phyloP scores from a whole-genome alignment of 2,329 filamentous ascomycete species.

The Ophiostoma triangulosporum region DNA sequence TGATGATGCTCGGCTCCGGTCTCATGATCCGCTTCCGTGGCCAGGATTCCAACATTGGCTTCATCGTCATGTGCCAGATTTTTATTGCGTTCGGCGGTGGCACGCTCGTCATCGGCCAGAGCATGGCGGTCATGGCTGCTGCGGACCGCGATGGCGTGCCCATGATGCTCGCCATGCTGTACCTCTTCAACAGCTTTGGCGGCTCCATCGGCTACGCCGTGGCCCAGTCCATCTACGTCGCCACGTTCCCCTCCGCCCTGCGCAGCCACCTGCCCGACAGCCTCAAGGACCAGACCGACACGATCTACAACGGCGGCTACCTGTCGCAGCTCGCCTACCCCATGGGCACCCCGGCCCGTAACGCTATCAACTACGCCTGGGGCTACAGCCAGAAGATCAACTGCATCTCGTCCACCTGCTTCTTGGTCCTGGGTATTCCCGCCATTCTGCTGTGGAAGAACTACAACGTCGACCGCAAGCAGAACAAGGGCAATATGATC shows the following conservation, averaged over 20 bases:
- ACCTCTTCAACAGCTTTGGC: slow-evolving; percentile 44
- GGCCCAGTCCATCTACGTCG: slow-evolving; percentile 47
- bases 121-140: slow-evolving; percentile 47
- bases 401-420: slow-evolving; percentile 31
- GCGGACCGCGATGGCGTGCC: slow-evolving; percentile 43
- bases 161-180: slow-evolving; percentile 42
- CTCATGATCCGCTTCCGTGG: slow-evolving; percentile 45
- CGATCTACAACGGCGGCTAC: slow-evolving; percentile 34
- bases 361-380: slow-evolving; percentile 46
- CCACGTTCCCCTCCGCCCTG: slow-evolving; percentile 38
- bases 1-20: slow-evolving; percentile 39
- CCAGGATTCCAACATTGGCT: slow-evolving; percentile 33
- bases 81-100: slow-evolving; percentile 40
- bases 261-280: slow-evolving; percentile 31
- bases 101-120: slow-evolving; percentile 41
- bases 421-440: slow-evolving; percentile 15
- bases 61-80: slow-evolving; percentile 46
- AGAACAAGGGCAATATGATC: slow-evolving; percentile 15
- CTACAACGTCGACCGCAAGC: slow-evolving; percentile 14
- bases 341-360: slow-evolving; percentile 32
- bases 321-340: slow-evolving; percentile 37
- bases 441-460: slow-evolving; percentile 15
- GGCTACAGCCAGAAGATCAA: slow-evolving; percentile 34
- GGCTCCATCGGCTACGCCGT: slow-evolving; percentile 46
- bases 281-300: slow-evolving; percentile 30